Conservation (phyloP, 108 stramenopile genomes). For the Conticribra weissflogii region DNA sequence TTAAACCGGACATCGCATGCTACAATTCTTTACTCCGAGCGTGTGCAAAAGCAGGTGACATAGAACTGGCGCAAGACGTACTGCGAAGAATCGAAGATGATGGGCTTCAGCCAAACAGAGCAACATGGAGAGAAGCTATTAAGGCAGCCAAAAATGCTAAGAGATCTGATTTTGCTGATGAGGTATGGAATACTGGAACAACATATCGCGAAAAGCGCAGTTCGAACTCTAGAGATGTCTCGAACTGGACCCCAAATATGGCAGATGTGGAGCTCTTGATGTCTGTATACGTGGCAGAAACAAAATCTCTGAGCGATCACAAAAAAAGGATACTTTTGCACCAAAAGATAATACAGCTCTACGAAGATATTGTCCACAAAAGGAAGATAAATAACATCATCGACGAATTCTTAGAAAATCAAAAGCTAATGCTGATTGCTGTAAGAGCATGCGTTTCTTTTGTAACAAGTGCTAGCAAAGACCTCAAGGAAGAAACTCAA, state of each 20-base stretch:
- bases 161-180: conserved; percentile 59
- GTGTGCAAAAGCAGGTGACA: conserved; percentile 77
- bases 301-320: conserved; percentile 33
- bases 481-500: conserved; percentile 14
- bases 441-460: conserved; percentile 54
- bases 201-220: conserved; percentile 14
- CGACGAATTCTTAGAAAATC: conserved; percentile 44
- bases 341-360: conserved; percentile 45
- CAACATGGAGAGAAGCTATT: conserved; percentile 69
- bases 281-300: conserved; percentile 22
- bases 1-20: conserved; percentile 75
- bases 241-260: conserved; percentile 15
- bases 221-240: neutral
- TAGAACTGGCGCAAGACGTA: conserved; percentile 60
- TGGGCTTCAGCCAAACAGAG: conserved; percentile 66
- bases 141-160: conserved; percentile 63
- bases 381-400: conserved; percentile 35
- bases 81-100: conserved; percentile 56
- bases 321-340: conserved; percentile 22
- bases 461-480: no score
- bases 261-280: conserved; percentile 39
- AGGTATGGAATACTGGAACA: conserved; percentile 62
- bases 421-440: conserved; percentile 41
- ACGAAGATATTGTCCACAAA: conserved; percentile 42
- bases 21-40: conserved; percentile 83